A percentile compares a stretch with the other conserved stretches of the same genome.
Conservation (phyloP, 495 filamentous ascomycete species). For the Saxophila tyrrhenica region DNA sequence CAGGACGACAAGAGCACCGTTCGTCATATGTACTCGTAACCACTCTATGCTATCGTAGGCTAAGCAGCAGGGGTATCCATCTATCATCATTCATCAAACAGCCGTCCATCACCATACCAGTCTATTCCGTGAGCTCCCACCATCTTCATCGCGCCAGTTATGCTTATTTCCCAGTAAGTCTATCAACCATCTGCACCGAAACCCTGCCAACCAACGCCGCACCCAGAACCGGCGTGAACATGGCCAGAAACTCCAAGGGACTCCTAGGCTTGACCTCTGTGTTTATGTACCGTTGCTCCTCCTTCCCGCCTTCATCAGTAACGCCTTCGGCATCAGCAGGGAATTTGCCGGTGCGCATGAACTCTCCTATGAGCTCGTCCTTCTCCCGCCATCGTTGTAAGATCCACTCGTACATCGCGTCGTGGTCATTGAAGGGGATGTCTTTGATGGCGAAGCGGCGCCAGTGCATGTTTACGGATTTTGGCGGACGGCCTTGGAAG, state of each 20-base stretch:
- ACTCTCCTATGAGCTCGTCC: constrained; percentile 62
- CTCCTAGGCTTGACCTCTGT: constrained; percentile 43
- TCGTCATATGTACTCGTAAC: not conserved
- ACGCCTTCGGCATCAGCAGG: constrained; percentile 46
- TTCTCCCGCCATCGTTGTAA: constrained; percentile 69
- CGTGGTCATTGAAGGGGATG: constrained; percentile 53
- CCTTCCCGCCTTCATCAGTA: constrained; percentile 24
- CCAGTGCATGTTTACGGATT: constrained; percentile 81
- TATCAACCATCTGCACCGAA: constrained; percentile 6
- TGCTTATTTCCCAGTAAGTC: constrained; percentile 6
- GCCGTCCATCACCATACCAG: not conserved
- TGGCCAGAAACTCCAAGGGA: constrained; percentile 33
- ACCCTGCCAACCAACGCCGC: constrained; percentile 10
- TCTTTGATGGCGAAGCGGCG: constrained; percentile 53
- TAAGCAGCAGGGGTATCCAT: not conserved
- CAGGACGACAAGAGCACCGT: not conserved
- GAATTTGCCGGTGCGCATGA: constrained; percentile 56
- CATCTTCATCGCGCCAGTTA: too few species aligned
- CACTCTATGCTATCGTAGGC: not conserved
- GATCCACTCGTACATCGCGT: constrained; percentile 63
- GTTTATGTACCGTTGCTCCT: constrained; percentile 38
- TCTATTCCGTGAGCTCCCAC: not conserved
- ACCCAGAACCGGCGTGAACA: constrained; percentile 23
- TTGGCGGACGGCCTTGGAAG: constrained; percentile 65
- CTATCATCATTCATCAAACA: not conserved